Conservation (phyloP, 352 stramenopile species). For the Bremia lactucae region DNA sequence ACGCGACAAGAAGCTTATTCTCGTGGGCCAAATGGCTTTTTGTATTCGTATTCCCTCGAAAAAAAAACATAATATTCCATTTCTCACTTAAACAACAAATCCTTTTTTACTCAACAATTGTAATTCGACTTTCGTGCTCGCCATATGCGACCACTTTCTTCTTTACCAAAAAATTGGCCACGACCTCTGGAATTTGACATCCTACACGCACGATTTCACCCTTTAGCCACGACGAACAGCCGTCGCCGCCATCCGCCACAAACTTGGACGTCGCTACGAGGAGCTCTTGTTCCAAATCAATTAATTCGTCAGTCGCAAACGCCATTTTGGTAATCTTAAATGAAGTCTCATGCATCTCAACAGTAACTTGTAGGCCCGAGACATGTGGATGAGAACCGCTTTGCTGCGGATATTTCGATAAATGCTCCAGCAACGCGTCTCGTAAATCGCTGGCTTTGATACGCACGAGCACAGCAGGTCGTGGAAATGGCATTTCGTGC, state of each 20-base stretch:
- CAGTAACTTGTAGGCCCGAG: slow-evolving; percentile 42
- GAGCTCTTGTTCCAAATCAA: slow-evolving; percentile 44
- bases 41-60: not conserved
- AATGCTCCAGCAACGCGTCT: slow-evolving; percentile 65
- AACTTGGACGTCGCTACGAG: slow-evolving; percentile 76
- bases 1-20: no score
- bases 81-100: not conserved
- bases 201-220: slow-evolving; percentile 40
- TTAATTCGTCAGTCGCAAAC: slow-evolving; percentile 30
- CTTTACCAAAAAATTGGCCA: slow-evolving; percentile 53
- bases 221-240: slow-evolving; percentile 59
- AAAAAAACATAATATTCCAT: no score
- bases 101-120: slow-evolving; percentile 41
- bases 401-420: slow-evolving; percentile 63
- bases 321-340: slow-evolving; percentile 31
- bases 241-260: slow-evolving; percentile 63
- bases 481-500: slow-evolving; percentile 83
- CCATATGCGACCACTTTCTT: slow-evolving; percentile 53
- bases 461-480: slow-evolving; percentile 47
- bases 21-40: no score
- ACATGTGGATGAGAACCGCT: slow-evolving; percentile 76
- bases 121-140: slow-evolving; percentile 46
- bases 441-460: slow-evolving; percentile 54
- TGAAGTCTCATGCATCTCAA: slow-evolving; percentile 14
- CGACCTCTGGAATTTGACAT: slow-evolving; percentile 38